Base-by-base conservation (phyloP, 2,329 filamentous ascomycete genomes). In the Colletotrichum sp. region DNA sequence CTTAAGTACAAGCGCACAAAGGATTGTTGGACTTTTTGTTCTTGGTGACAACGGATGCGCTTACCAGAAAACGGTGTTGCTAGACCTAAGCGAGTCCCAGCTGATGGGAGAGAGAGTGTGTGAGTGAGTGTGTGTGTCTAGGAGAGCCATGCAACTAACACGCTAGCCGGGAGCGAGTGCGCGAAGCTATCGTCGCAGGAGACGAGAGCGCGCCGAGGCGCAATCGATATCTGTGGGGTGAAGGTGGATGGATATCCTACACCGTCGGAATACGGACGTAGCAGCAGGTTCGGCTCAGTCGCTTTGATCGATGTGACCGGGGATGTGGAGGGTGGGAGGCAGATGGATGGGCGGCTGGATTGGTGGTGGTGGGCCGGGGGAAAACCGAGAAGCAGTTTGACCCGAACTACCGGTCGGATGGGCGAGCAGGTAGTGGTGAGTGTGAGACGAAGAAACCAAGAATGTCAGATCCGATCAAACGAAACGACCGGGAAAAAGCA, bases 261-360 rank as follows among this genome's bases (percentile, higher is more conserved):
- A 65, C 26, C 64, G 71, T 52, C 32, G 64, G 48, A 10, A 43
- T 72, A 72, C 71, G 71, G 71, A 61, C 71, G 71, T 72, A 72
- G 21, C 52, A 72, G 71, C 36, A 43, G 65, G 43, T 52, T 52
- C 43, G 43, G 43, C 43, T 13, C 43, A 52, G n/a, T 52, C 10
- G n/a, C 43, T 21, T 63, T 21, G 10, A 15, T 34, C 30, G 58
- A 63, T 32, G 58, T 34, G 6, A 36, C 32, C 10, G 58, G 30
- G 58, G 30, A 36, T 2, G 58, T n/a, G 58, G 30, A 36, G 28
- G 28, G 30, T 63, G 30, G 30, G n/a, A n/a, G 58, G 28, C 21
- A n/a, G 26, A 15, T 36, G 12, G 58, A n/a, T 30, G 58, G 48
- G 63, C 43, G 55, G 58, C 12, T 63, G 58, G 32, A 34, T 21